Evolutionary conservation across 345 rosid species (phyloP).

Genomic region (Moricandia moricandioides): DNA sequence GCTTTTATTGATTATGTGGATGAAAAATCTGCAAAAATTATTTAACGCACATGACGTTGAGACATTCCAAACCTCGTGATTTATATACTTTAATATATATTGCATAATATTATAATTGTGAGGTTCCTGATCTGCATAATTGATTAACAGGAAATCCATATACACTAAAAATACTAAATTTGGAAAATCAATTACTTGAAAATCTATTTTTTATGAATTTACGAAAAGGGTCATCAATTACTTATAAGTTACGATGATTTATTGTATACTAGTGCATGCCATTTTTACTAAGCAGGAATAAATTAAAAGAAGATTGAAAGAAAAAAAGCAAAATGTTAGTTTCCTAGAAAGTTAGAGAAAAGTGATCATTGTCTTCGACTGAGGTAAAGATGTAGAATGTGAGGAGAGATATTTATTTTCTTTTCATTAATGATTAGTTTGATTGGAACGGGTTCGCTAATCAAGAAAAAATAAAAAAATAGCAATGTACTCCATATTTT

Average conservation of each 20-base stretch:
- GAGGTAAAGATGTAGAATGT: slow-evolving; percentile 12
- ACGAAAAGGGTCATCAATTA: too few relatives aligned
- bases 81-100: too few relatives aligned
- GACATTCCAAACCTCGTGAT: not conserved
- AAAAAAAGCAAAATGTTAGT: slow-evolving; percentile 33
- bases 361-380: slow-evolving; percentile 35
- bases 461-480: not conserved
- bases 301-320: slow-evolving; percentile 16
- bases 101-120: not conserved
- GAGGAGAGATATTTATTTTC: slow-evolving; percentile 32
- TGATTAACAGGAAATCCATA: not conserved
- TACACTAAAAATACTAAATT: not conserved
- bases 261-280: not conserved
- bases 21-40: slow-evolving; percentile 12
- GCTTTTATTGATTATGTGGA: slow-evolving; percentile 6
- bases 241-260: too few relatives aligned
- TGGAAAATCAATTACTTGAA: too few relatives aligned
- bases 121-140: not conserved
- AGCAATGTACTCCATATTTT: not conserved
- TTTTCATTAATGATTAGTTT: slow-evolving; percentile 21
- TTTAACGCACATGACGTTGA: slow-evolving; percentile 25
- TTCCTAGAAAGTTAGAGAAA: slow-evolving; percentile 40
- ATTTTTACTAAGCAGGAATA: slow-evolving; percentile 17
- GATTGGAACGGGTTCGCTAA: not conserved
- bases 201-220: too few relatives aligned